Evolutionary conservation across 2,329 filamentous ascomycete species (phyloP), one percentile per base, ranked within the genome.

Genomic region (Grosmannia clavigera): DNA sequence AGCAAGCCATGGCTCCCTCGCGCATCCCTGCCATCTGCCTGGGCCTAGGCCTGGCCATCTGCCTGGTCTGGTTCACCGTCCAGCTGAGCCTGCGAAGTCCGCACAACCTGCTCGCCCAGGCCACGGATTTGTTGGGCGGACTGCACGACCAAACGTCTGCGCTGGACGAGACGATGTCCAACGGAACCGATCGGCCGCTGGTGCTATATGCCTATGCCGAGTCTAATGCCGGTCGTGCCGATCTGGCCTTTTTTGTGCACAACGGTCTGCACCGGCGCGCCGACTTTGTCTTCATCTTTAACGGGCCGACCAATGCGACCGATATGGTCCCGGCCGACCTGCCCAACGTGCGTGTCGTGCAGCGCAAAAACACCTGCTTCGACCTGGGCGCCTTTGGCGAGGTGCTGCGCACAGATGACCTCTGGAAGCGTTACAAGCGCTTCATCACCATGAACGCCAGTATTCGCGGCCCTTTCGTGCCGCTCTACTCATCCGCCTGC

Each of bases 241-340:
- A 74, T 65, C 63, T 74, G n/a, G 50, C 65, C 11, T 74, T 70
- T 64, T 74, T 74, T 63, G 58, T 74, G 14, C 59, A 64, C 38
- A 68, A 74, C 56, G 73, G 71, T 35, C 65, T 75, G 2, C 71
- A 74, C 63, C 67, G 61, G 31, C 67, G 64, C 0, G 73, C 72
- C 56, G 73, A 74, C 64, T 74, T 74, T 63, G 64, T 74, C 62
- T 74, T 74, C 63, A 70, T 74, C 61, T 64, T 74, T 55, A 72
- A 74, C 58, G 73, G 73, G 43, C 64, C 67, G 50, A 69, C 68
- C 31, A 65, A 68, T 53, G 65, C 62, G 3, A 59, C 61, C 52
- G 29, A 56, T 3, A 51, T 60, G n/a, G 67, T 74, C 56, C 72
- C 72, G 0, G 10, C 25, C 6, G 31, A 50, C 27, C 61, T 62